phyloP scores from a whole-genome alignment of 352 stramenopile genomes.

The Aphanomyces stellatus region DNA sequence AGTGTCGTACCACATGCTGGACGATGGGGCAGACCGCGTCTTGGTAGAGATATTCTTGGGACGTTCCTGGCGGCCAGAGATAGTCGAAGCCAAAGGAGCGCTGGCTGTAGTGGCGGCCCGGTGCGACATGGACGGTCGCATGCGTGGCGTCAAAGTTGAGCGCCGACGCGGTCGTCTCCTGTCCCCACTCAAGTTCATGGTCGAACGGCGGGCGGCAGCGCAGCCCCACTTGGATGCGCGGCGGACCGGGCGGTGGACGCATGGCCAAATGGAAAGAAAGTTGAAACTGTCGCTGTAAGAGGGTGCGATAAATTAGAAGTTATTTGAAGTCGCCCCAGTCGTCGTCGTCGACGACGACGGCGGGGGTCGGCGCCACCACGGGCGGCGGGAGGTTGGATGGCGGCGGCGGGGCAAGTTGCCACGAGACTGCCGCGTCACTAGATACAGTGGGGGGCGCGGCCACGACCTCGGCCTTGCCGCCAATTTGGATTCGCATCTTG shows the following conservation, averaged over 20 bases:
- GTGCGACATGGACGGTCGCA: slow-evolving; percentile 8
- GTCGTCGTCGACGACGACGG: slow-evolving; percentile 40
- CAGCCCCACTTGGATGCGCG: slow-evolving; percentile 11
- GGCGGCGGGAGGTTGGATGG: slow-evolving; percentile 6
- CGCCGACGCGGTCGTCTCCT: neutral
- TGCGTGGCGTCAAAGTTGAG: neutral
- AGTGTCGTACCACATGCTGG: slow-evolving; percentile 29
- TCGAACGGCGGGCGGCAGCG: slow-evolving; percentile 13
- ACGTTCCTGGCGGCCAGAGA: slow-evolving; percentile 42
- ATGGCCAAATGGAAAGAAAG: too few relatives aligned
- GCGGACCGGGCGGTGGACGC: too few relatives aligned
- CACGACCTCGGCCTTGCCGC: slow-evolving; percentile 20
- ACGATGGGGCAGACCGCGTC: slow-evolving; percentile 32
- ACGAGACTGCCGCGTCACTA: slow-evolving; percentile 49
- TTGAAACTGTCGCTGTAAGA: slow-evolving; percentile 2
- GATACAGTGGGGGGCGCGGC: slow-evolving; percentile 32
- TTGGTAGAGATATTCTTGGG: slow-evolving; percentile 45
- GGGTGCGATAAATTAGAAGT: too few relatives aligned
- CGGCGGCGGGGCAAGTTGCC: slow-evolving; percentile 33
- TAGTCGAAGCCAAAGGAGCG: slow-evolving; percentile 60
- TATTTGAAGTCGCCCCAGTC: slow-evolving; percentile 83
- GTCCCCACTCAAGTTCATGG: slow-evolving; percentile 4
- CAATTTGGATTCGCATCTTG: slow-evolving; percentile 68
- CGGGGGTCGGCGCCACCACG: slow-evolving; percentile 18
- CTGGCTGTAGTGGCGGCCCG: slow-evolving; percentile 16